Conservation (phyloP, 768 basidiomycete species). For the Xerocomellus intermedius region DNA sequence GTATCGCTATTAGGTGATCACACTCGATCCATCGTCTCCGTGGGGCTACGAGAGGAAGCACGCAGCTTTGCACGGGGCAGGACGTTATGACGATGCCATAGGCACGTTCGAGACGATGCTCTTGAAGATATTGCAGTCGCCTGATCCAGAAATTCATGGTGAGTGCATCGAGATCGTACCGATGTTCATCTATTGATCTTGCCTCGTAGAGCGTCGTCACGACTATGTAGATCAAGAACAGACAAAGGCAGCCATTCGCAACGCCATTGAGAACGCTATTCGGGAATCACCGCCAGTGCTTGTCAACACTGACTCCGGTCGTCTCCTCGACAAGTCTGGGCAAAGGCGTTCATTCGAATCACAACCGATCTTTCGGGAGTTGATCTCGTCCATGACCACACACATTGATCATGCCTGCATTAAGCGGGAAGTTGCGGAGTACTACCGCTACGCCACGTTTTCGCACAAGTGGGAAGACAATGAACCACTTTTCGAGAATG, state of each 20-base stretch:
- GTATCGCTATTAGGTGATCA: not conserved
- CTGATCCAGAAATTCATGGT: not conserved
- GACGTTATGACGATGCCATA: not conserved
- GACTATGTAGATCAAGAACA: not conserved
- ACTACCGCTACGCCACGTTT: not conserved
- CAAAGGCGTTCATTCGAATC: slow-evolving; percentile 3
- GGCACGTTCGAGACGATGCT: slow-evolving; percentile 4
- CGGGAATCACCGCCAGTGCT: slow-evolving; percentile 4
- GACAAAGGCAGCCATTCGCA: not conserved
- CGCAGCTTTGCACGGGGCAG: not conserved
- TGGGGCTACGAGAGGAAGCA: not conserved
- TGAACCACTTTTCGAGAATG: not conserved
- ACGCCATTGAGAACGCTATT: not conserved
- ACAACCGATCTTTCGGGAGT: not conserved
- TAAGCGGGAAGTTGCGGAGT: not conserved
- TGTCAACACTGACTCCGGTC: slow-evolving; percentile 1
- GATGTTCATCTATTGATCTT: not conserved
- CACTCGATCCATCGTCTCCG: not conserved
- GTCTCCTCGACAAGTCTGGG: not conserved
- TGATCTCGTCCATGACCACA: slow-evolving; percentile 2
- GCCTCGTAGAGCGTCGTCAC: not conserved
- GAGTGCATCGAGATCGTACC: not conserved
- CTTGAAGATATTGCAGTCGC: not conserved
- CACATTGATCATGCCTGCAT: not conserved
- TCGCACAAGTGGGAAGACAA: not conserved